Base-by-base conservation (phyloP, 495 filamentous ascomycete genomes). In the Talaromyces trachyspermus region DNA sequence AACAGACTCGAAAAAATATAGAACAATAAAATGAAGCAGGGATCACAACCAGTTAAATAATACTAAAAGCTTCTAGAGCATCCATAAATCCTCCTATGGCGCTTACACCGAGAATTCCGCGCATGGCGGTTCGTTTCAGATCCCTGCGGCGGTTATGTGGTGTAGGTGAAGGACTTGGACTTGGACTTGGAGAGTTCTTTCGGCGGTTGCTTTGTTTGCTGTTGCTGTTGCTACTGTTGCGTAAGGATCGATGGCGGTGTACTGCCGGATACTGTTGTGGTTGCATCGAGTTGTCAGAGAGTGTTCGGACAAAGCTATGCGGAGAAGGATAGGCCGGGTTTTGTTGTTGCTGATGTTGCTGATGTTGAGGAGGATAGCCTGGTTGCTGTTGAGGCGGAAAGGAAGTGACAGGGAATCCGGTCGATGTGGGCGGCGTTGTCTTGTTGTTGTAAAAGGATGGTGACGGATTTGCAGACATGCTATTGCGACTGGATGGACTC, bases 11-110 rank as follows among this genome's bases (percentile, higher is more conserved):
- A 24, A 40, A 40, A 4, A 30, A 26, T 5, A n/a, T n/a, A 4
- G 4, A 43, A 30, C 14, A 18, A 44, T 1, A 37, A 24, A 26
- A 17, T 4, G 20, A 14, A 17, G n/a, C 9, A n/a, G 14, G 8
- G 14, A 2, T 17, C 14, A 15, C 9, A 17, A 30, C 27, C 7
- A 7, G 2, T 56, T 43, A 65, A 2, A 63, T 52, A 41, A 65
- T 54, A 11, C 56, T 50, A 35, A 72, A 59, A 2, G 67, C 68
- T 40, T 66, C 61, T 15, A 72, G 50, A 12, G 70, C 59, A 56
- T 72, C 69, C 63, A 71, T 61, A 40, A 72, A 63, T 11, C 66
- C 69, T 4, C 63, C 69, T 25, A 71, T 60, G 3, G 69, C 69
- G 6, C 65, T 64, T n/a, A 65, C 65, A 1, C 69, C 69, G 17